A percentile compares a stretch with the other conserved stretches of the same genome.
These are phyloP conservation scores for Talaromyces marneffei DNA, from an alignment of 2,329 filamentous ascomycete genomes.

Conservation along the genomic window DNA sequence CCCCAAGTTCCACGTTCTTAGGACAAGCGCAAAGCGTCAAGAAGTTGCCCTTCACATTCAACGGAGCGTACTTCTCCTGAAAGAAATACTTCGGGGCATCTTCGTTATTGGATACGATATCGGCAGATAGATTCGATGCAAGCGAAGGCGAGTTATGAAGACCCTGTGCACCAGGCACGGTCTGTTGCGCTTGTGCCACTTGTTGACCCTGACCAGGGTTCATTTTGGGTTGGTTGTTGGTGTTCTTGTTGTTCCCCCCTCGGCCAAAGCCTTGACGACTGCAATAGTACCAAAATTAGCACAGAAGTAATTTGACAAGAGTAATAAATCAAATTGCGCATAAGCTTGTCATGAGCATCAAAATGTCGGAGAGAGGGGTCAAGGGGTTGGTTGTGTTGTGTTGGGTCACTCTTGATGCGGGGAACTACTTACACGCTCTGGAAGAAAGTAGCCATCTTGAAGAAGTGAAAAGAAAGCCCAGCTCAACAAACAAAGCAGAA, in stretches of 20 bases:
- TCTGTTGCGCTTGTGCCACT: constrained; percentile 25
- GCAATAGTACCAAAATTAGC: constrained; percentile 13
- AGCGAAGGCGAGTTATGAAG: constrained; percentile 38
- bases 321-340: too few species aligned
- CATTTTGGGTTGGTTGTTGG: constrained; percentile 36
- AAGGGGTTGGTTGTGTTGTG: constrained; percentile 1
- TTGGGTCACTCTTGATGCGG: constrained; percentile 15
- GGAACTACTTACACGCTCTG: constrained; percentile 44
- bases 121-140: constrained; percentile 31
- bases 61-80: constrained; percentile 57
- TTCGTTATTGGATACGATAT: constrained; percentile 34
- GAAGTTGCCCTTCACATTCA: constrained; percentile 96
- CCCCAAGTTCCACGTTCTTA: constrained; percentile 86
- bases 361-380: not conserved
- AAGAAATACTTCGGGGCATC: constrained; percentile 47
- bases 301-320: not conserved
- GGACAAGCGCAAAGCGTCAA: constrained; percentile 91
- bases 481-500: constrained; percentile 8
- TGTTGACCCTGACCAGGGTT: constrained; percentile 29
- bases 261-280: constrained; percentile 47
- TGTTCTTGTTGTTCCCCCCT: constrained; percentile 43
- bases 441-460: constrained; percentile 44
- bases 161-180: constrained; percentile 12
- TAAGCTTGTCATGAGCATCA: too few species aligned
- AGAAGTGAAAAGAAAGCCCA: constrained; percentile 4